phyloP scores from a whole-genome alignment of 192 early-diverging fungal genomes.

The Backusella tarrabulga region DNA sequence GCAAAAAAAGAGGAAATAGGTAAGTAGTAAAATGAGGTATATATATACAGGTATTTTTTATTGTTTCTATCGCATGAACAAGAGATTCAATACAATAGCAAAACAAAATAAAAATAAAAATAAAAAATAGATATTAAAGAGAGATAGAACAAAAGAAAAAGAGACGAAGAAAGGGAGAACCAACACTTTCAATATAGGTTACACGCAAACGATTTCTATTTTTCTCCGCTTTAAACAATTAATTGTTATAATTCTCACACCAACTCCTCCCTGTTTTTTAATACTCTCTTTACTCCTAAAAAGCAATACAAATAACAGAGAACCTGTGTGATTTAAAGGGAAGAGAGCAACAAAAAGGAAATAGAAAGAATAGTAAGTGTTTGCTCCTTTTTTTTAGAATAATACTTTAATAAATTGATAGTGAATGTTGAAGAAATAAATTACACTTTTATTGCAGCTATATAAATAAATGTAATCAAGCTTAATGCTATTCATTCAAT shows the following conservation, averaged over 20 bases:
- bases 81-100: neutral
- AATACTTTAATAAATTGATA: neutral
- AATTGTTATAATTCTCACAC: slow-evolving; percentile 4
- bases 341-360: neutral
- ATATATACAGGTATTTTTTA: neutral
- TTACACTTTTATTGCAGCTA: neutral
- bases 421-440: neutral
- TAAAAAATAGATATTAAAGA: neutral
- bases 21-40: neutral
- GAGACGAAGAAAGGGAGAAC: neutral
- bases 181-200: neutral
- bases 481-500: neutral
- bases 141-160: neutral
- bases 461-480: neutral
- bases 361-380: neutral
- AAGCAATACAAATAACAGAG: neutral
- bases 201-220: neutral
- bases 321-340: neutral
- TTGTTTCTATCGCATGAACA: slow-evolving; percentile 1
- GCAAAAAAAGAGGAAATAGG: neutral
- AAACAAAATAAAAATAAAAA: neutral
- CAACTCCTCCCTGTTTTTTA: slow-evolving; percentile 3
- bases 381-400: neutral
- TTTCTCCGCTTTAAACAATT: slow-evolving; percentile 1
- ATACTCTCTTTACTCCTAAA: slow-evolving; percentile 2